Evolutionary conservation across 352 stramenopile species (phyloP).

Genomic region (Phytopythium litorale): DNA sequence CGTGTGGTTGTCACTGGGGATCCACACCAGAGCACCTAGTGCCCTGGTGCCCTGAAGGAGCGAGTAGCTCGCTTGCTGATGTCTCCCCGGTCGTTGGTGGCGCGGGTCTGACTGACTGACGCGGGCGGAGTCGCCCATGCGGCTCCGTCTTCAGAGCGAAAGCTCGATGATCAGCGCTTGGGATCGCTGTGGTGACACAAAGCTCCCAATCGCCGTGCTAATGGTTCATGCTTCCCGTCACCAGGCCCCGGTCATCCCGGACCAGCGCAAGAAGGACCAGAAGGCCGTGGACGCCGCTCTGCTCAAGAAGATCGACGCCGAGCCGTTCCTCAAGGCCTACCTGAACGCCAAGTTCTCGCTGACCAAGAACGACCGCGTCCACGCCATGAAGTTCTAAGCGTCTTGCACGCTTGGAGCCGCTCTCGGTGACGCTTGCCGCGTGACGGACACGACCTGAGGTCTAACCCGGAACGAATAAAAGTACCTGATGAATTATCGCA

Average conservation of each 20-base stretch:
- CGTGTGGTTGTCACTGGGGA: slow-evolving; percentile 6
- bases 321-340: slow-evolving; percentile 97
- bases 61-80: slow-evolving; percentile 6
- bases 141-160: background rate
- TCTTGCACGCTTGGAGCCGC: background rate
- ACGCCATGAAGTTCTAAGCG: slow-evolving; percentile 99
- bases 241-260: slow-evolving; percentile 91
- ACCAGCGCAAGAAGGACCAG: slow-evolving; percentile 98
- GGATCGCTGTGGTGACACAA: slow-evolving; percentile 86
- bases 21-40: slow-evolving; percentile 4
- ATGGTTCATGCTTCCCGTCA: slow-evolving; percentile 4
- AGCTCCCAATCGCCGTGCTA: slow-evolving; percentile 67
- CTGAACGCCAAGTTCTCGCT: slow-evolving; percentile 98
- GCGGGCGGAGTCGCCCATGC: background rate
- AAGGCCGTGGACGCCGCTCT: slow-evolving; percentile 95
- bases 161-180: slow-evolving; percentile 75
- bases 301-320: slow-evolving; percentile 80
- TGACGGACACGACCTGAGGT: slow-evolving; percentile 13
- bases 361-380: slow-evolving; percentile 95
- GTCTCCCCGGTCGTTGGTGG: slow-evolving; percentile 42
- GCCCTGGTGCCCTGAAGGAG: background rate
- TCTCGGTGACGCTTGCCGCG: slow-evolving; percentile 8
- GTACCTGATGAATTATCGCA: slow-evolving; percentile 63
- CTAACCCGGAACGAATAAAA: slow-evolving; percentile 22
- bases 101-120: slow-evolving; percentile 7